phyloP scores from a whole-genome alignment of 352 stramenopile genomes.

The Pythium rishiriense region DNA sequence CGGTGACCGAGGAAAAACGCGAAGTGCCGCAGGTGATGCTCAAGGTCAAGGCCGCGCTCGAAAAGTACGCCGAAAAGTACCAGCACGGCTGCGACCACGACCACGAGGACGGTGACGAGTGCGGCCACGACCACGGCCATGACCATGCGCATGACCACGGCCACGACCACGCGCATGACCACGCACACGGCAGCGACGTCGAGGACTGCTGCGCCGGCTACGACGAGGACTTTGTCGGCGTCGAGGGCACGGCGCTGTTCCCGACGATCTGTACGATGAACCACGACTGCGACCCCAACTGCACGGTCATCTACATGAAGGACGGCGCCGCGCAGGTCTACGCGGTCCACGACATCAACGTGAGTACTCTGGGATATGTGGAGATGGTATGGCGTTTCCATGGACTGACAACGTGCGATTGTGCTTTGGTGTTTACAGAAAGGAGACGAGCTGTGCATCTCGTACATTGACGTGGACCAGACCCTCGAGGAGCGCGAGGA shows the following conservation, averaged over 20 bases:
- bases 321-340: conserved; percentile 71
- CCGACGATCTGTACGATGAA: conserved; percentile 95
- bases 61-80: conserved; percentile 71
- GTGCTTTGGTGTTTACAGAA: conserved; percentile 31
- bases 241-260: conserved; percentile 95
- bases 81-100: conserved; percentile 34
- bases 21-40: conserved; percentile 61
- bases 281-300: conserved; percentile 94
- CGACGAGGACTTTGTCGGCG: conserved; percentile 89
- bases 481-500: conserved; percentile 76
- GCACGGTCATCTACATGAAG: conserved; percentile 88
- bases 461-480: conserved; percentile 93
- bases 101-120: conserved; percentile 30
- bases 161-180: conserved; percentile 38
- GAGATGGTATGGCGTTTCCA: not conserved
- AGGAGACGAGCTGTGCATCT: conserved; percentile 94
- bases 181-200: conserved; percentile 43
- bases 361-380: conserved; percentile 23
- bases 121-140: conserved; percentile 35
- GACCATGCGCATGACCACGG: conserved; percentile 40
- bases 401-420: not conserved
- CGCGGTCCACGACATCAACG: conserved; percentile 66
- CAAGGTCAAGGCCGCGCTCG: conserved; percentile 62
- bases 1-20: conserved; percentile 57
- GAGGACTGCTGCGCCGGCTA: conserved; percentile 41